Percentiles rank a stretch among this genome's conserved stretches.
Conservation (phyloP, 139 green algal genomes). For the Closterium sp. region DNA sequence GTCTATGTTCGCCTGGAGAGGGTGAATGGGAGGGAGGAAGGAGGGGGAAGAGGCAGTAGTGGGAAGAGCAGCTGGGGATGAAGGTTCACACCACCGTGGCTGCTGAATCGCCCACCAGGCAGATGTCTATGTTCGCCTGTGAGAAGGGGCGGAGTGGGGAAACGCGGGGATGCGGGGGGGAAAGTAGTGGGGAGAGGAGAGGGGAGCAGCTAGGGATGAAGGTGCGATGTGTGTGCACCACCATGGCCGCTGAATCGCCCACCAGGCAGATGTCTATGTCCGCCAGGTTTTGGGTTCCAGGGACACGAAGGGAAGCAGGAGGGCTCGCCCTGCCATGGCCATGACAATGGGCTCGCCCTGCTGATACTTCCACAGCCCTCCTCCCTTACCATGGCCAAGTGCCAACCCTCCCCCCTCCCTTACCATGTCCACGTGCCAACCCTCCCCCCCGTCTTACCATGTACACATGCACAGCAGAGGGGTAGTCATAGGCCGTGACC, state of each 20-base stretch:
- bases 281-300: constrained; percentile 37
- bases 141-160: no score
- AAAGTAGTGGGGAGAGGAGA: no score
- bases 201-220: no score
- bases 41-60: neutral
- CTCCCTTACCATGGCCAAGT: no score
- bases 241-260: constrained; percentile 93
- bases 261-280: constrained; percentile 93
- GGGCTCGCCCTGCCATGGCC: constrained; percentile 81
- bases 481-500: constrained; percentile 99
- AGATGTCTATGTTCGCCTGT: constrained; percentile 43
- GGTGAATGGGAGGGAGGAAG: no score
- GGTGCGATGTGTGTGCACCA: no score
- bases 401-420: neutral
- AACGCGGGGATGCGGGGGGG: no score
- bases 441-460: no score
- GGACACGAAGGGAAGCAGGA: no score
- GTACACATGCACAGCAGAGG: constrained; percentile 73
- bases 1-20: constrained; percentile 75
- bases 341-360: constrained; percentile 78
- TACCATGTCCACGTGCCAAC: no score
- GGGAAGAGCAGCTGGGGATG: neutral
- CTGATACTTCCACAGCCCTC: constrained; percentile 62
- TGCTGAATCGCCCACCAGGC: constrained; percentile 91
- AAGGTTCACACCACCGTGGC: constrained; percentile 70